Conservation (phyloP, 768 basidiomycete genomes). For the Chiua virens region DNA sequence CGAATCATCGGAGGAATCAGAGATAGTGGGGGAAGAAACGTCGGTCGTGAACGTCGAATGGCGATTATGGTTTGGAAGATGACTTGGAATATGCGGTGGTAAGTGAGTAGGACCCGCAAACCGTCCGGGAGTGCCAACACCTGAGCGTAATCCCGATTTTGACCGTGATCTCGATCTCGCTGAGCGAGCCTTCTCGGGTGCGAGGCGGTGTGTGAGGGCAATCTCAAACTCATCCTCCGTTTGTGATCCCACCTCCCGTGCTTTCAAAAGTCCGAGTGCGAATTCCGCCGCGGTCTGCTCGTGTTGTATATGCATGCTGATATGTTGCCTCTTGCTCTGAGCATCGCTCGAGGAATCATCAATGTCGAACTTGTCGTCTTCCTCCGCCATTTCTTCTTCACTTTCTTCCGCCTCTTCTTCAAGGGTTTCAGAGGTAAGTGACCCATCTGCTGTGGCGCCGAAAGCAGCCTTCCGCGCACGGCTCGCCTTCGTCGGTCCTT, state of each 20-base stretch:
- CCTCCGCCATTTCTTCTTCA: constrained; percentile 46
- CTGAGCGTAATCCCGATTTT: constrained; percentile 47
- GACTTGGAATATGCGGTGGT: constrained; percentile 36
- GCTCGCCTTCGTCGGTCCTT: constrained; percentile 56
- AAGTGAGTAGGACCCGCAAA: constrained; percentile 53
- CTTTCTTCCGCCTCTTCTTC: constrained; percentile 46
- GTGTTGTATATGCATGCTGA: constrained; percentile 4
- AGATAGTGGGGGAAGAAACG: constrained; percentile 35
- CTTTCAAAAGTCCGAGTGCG: constrained; percentile 29
- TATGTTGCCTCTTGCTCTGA: constrained; percentile 12
- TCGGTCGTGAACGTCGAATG: constrained; percentile 31
- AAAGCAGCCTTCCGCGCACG: constrained; percentile 15
- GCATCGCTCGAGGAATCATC: constrained; percentile 79
- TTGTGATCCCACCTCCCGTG: constrained; percentile 23
- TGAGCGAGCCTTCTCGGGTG: constrained; percentile 27
- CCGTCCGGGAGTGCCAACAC: constrained; percentile 63
- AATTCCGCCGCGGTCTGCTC: constrained; percentile 15
- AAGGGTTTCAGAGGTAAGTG: constrained; percentile 18
- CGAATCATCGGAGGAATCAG: constrained; percentile 41
- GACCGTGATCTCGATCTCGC: constrained; percentile 34
- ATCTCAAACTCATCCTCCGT: constrained; percentile 30
- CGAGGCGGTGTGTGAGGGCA: constrained; percentile 31
- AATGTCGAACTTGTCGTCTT: constrained; percentile 88
- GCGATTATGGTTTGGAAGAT: constrained; percentile 10
- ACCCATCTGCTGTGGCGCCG: constrained; percentile 3